Percentiles rank a stretch among this genome's conserved stretches.
Conservation (phyloP, 768 basidiomycete species). For the Serendipita indica region DNA sequence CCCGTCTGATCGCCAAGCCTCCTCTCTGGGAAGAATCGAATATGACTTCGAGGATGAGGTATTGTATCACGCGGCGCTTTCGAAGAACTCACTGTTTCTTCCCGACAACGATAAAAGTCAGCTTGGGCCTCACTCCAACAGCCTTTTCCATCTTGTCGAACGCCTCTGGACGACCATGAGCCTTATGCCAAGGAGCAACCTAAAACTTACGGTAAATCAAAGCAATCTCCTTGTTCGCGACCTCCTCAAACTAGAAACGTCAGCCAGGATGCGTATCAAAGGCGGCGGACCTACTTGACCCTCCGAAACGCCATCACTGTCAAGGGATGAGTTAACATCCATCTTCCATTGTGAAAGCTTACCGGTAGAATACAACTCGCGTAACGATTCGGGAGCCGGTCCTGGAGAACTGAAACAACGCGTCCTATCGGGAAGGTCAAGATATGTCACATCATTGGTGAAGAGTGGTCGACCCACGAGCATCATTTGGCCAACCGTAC, state of each 20-base stretch:
- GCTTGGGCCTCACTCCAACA: neutral
- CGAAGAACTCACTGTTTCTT: constrained; percentile 1
- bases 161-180: neutral
- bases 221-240: neutral
- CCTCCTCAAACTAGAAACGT: neutral
- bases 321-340: neutral
- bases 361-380: neutral
- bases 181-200: neutral
- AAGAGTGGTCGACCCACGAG: neutral
- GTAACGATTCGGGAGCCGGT: neutral
- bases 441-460: neutral
- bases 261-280: too few species aligned
- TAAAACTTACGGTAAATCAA: neutral
- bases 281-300: too few species aligned
- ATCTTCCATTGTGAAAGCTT: neutral
- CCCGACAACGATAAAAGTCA: neutral
- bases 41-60: neutral
- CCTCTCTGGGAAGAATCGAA: neutral
- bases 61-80: neutral
- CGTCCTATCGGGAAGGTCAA: neutral
- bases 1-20: neutral
- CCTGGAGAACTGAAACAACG: neutral
- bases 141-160: neutral
- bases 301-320: constrained; percentile 4
- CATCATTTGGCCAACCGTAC: neutral